These are phyloP conservation scores for Flaveria robusta DNA, from an alignment of 129 eudicot genomes.

Conservation along the genomic window DNA sequence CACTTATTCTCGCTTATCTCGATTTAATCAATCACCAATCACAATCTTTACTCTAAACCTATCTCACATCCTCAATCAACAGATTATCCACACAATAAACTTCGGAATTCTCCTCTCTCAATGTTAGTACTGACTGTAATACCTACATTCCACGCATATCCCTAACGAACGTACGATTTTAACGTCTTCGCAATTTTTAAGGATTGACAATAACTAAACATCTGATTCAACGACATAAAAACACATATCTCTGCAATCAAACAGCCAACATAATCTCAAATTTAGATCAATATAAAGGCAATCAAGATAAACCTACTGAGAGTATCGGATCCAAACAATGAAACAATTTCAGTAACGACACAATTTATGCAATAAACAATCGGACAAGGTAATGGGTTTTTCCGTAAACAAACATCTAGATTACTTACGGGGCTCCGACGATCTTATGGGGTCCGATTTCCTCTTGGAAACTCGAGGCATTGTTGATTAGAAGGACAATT, in stretches of 20 bases:
- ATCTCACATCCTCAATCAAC: too few relatives aligned
- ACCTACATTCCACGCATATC: background rate
- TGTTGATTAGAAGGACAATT: conserved; percentile 8
- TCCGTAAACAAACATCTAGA: background rate
- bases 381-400: background rate
- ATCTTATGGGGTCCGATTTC: conserved; percentile 52
- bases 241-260: conserved; percentile 17
- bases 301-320: conserved; percentile 1
- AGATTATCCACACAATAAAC: too few relatives aligned
- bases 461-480: conserved; percentile 68
- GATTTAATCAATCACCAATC: too few relatives aligned
- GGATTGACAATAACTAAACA: background rate
- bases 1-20: too few relatives aligned
- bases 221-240: background rate
- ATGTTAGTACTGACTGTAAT: background rate
- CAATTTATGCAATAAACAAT: background rate
- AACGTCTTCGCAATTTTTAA: background rate
- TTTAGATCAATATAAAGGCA: conserved; percentile 17
- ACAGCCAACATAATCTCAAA: conserved; percentile 30
- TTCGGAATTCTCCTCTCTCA: background rate
- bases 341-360: background rate
- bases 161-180: background rate
- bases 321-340: conserved; percentile 3
- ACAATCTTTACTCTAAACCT: too few relatives aligned
- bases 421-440: conserved; percentile 39